phyloP scores from a whole-genome alignment of 306 rosid genomes.

The Crataegus laevigata region DNA sequence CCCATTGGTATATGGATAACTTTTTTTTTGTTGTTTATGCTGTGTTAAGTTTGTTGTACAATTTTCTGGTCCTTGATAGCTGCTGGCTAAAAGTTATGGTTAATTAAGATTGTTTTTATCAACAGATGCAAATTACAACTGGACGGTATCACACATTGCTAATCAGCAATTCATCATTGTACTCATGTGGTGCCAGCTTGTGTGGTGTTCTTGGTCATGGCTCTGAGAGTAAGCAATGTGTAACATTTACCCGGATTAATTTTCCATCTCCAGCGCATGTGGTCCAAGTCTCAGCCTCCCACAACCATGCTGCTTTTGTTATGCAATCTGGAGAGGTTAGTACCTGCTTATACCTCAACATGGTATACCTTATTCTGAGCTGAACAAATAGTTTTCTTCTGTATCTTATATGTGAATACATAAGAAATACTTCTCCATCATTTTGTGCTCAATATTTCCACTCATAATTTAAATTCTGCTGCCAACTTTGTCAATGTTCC shows the following conservation, averaged over 20 bases:
- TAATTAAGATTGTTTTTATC: conserved; percentile 23
- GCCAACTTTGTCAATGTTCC: background rate
- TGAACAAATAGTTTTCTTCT: background rate
- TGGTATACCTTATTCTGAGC: background rate
- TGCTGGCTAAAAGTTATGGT: background rate
- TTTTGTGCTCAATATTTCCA: background rate
- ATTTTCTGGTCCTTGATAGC: background rate
- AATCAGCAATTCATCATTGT: conserved; percentile 66
- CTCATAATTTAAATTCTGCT: background rate
- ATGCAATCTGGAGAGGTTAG: conserved; percentile 81
- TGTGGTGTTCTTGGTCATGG: conserved; percentile 97
- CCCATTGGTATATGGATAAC: background rate
- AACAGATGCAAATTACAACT: conserved; percentile 86
- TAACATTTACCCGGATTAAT: conserved; percentile 53
- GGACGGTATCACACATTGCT: conserved; percentile 83
- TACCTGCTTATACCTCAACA: conserved; percentile 5
- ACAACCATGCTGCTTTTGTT: conserved; percentile 84
- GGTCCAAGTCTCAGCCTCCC: conserved; percentile 79
- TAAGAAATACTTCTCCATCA: background rate
- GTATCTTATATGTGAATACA: background rate
- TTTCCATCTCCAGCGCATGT: conserved; percentile 58
- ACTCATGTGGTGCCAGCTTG: conserved; percentile 82
- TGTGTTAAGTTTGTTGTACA: background rate
- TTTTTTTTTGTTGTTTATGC: background rate
- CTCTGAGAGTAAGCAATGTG: conserved; percentile 67